phyloP scores from a whole-genome alignment of 1,139 yeast species.

The Pichia sp. region DNA sequence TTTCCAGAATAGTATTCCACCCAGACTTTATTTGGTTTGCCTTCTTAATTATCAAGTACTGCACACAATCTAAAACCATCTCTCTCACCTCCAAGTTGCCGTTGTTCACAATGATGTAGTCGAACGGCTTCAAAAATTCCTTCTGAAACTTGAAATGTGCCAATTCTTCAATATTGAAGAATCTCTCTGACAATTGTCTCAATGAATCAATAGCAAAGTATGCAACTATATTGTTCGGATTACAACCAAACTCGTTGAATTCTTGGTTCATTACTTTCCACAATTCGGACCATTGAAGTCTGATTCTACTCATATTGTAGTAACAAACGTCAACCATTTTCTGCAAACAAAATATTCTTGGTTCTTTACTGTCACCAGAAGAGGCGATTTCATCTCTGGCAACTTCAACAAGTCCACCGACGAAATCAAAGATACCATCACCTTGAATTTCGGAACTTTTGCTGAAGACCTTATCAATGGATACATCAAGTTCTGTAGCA shows the following conservation, averaged over 20 bases:
- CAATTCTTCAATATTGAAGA: conserved; percentile 88
- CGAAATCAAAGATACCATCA: conserved; percentile 80
- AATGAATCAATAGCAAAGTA: conserved; percentile 91
- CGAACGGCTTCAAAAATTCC: conserved; percentile 89
- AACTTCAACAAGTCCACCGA: conserved; percentile 79
- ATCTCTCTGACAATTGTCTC: conserved; percentile 87
- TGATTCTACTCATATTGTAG: conserved; percentile 93
- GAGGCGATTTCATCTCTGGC: conserved; percentile 89
- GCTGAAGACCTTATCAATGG: conserved; percentile 83
- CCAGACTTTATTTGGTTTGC: conserved; percentile 80
- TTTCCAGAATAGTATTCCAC: conserved; percentile 86
- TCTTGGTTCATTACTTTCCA: conserved; percentile 94
- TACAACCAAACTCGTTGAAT: conserved; percentile 82
- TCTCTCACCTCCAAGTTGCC: conserved; percentile 71
- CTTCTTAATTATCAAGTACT: conserved; percentile 78
- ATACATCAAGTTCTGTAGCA: conserved; percentile 75
- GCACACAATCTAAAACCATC: conserved; percentile 85
- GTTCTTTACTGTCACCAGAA: conserved; percentile 74
- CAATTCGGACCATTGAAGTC: conserved; percentile 93
- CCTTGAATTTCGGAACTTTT: conserved; percentile 79
- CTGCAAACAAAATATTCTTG: conserved; percentile 87
- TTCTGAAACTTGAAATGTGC: conserved; percentile 94
- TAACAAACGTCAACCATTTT: conserved; percentile 96
- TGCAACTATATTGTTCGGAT: conserved; percentile 68
- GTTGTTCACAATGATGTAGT: conserved; percentile 68